Evolutionary conservation across 139 green algal species (phyloP).

Genomic region (Volvox africanus): DNA sequence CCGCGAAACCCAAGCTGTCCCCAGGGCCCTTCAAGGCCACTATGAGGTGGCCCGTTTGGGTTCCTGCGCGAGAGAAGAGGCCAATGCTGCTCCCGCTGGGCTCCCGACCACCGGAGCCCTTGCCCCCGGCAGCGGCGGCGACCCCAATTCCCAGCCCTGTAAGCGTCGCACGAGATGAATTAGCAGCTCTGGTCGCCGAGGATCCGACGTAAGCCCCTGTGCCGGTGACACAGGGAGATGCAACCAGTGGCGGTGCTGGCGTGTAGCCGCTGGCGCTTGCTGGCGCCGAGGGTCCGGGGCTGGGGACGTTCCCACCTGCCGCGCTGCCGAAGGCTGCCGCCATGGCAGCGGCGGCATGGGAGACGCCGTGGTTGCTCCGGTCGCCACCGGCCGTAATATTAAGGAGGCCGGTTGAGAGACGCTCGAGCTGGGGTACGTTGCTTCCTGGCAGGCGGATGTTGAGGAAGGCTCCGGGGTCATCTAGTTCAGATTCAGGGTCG

Average conservation of each 20-base stretch:
- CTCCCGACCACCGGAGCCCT: neutral
- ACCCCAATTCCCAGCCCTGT: neutral
- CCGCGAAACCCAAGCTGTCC: conserved; percentile 58
- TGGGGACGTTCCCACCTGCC: neutral
- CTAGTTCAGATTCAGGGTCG: conserved; percentile 36
- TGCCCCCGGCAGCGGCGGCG: neutral
- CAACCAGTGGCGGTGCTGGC: neutral
- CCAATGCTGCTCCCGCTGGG: conserved; percentile 8
- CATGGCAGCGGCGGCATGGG: neutral
- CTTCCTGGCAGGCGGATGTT: conserved; percentile 26
- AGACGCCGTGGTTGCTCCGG: conserved; percentile 2
- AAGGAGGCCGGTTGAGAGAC: conserved; percentile 37
- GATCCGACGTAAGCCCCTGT: neutral
- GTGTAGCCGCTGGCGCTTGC: neutral
- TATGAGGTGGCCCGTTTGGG: conserved; percentile 21
- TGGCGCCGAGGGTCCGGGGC: neutral
- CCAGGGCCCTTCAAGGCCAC: conserved; percentile 62
- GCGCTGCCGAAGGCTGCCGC: neutral
- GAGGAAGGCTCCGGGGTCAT: conserved; percentile 37
- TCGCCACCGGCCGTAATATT: neutral
- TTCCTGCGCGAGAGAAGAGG: neutral
- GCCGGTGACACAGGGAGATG: neutral
- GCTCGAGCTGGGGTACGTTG: conserved; percentile 30
- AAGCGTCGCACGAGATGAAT: neutral
- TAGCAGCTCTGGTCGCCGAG: too few species aligned